Percentiles rank a stretch among this genome's conserved stretches.
Evolutionary conservation across 1,284 basidiomycete species (phyloP).

Genomic region (Microbotryum silenes-acaulis): DNA sequence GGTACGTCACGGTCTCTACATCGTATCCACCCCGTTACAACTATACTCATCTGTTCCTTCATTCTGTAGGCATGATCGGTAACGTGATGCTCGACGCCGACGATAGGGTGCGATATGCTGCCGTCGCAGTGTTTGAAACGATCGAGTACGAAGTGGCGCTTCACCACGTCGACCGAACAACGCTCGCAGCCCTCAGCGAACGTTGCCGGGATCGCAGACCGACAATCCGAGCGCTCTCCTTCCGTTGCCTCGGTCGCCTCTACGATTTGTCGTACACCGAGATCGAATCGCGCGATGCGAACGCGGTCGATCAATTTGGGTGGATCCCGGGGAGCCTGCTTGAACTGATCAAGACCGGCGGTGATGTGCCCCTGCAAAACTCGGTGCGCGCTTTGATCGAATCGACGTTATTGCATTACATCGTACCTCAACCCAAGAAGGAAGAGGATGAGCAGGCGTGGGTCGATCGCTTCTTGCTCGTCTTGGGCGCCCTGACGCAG

Average conservation of each 20-base stretch:
- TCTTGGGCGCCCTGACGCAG: conserved; percentile 58
- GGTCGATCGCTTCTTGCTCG: conserved; percentile 72
- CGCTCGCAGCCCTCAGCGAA: conserved; percentile 59
- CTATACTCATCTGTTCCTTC: conserved; percentile 14
- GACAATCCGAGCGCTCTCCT: conserved; percentile 71
- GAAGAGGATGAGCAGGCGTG: conserved; percentile 63
- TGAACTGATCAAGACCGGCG: conserved; percentile 43
- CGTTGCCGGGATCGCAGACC: conserved; percentile 83
- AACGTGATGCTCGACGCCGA: conserved; percentile 75
- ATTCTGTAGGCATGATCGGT: conserved; percentile 49
- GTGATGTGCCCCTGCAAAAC: conserved; percentile 31
- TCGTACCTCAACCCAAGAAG: conserved; percentile 70
- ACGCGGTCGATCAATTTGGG: conserved; percentile 69
- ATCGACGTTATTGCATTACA: conserved; percentile 59
- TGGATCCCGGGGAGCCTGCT: conserved; percentile 83
- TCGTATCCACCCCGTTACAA: background rate
- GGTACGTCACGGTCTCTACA: conserved; percentile 44
- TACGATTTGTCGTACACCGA: conserved; percentile 78
- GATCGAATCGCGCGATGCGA: conserved; percentile 71
- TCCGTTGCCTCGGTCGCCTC: conserved; percentile 66
- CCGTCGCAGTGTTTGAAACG: conserved; percentile 70
- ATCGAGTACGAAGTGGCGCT: conserved; percentile 71
- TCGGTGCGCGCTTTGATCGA: conserved; percentile 46
- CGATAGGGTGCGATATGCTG: conserved; percentile 78
- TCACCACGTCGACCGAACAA: conserved; percentile 64